phyloP scores from a whole-genome alignment of 371 early-diverging fungal species.

The Dentiscutata heterogama region DNA sequence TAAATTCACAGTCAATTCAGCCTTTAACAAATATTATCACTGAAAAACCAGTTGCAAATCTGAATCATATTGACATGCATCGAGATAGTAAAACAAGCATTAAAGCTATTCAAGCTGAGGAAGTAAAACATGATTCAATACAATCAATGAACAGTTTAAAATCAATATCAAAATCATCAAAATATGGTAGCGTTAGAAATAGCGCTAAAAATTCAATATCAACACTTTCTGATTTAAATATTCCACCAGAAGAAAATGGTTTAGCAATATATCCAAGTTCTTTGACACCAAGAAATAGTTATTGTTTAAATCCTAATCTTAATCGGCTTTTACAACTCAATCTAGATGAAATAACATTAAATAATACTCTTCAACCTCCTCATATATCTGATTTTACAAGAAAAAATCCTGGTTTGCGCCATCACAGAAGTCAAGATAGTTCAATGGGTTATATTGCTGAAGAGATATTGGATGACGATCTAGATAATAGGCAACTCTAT shows the following conservation, averaged over 20 bases:
- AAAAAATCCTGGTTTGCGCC: background rate
- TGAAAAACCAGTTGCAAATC: background rate
- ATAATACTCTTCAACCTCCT: background rate
- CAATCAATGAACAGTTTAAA: slow-evolving; percentile 1
- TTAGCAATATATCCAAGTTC: background rate
- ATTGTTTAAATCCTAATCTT: background rate
- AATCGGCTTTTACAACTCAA: background rate
- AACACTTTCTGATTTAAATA: background rate
- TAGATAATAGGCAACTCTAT: background rate
- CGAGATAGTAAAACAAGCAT: background rate
- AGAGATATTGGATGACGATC: background rate
- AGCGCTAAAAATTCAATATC: background rate
- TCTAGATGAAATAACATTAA: background rate
- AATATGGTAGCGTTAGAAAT: background rate
- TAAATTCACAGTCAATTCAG: background rate
- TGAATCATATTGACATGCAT: background rate
- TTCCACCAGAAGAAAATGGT: background rate
- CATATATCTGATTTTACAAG: background rate
- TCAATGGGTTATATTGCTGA: background rate
- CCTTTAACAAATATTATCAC: background rate
- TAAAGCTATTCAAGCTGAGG: background rate
- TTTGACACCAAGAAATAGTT: slow-evolving; percentile 1
- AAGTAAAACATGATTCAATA: background rate
- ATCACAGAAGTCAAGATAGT: background rate
- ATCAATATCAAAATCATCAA: background rate